Evolutionary conservation across 768 basidiomycete species (phyloP).

Genomic region (Pleurotus tuoliensis): DNA sequence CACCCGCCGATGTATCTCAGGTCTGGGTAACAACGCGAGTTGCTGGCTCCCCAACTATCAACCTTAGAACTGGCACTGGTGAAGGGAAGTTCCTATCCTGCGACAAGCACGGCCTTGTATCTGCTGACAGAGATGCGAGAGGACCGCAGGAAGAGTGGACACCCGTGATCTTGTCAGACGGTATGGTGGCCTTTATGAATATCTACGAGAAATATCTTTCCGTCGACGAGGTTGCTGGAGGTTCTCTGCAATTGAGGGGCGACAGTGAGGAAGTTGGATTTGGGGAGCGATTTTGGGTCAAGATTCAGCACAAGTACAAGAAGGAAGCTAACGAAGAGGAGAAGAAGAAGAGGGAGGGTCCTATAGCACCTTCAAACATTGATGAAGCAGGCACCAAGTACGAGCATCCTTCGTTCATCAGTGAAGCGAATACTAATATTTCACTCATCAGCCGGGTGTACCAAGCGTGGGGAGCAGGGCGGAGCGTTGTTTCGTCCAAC

Average conservation of each 20-base stretch:
- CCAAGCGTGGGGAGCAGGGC: conserved; percentile 85
- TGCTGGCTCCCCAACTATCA: conserved; percentile 80
- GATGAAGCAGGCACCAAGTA: conserved; percentile 78
- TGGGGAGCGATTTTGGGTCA: conserved; percentile 82
- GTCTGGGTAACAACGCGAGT: conserved; percentile 91
- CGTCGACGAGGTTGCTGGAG: conserved; percentile 85
- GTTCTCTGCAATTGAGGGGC: conserved; percentile 69
- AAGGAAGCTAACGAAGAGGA: conserved; percentile 79
- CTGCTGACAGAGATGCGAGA: conserved; percentile 82
- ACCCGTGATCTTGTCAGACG: conserved; percentile 74
- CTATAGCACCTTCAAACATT: conserved; percentile 44
- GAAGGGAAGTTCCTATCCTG: conserved; percentile 90
- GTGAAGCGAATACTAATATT: no score
- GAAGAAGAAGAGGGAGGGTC: conserved; percentile 63
- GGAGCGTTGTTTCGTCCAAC: conserved; percentile 59
- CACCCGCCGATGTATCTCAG: conserved; percentile 78
- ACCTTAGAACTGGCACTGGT: conserved; percentile 81
- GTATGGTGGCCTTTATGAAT: conserved; percentile 86
- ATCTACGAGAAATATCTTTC: conserved; percentile 85
- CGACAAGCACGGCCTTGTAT: conserved; percentile 81
- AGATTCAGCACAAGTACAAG: conserved; percentile 87
- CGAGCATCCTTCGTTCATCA: conserved; percentile 21
- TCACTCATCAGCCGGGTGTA: conserved; percentile 49
- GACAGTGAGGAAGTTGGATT: conserved; percentile 87
- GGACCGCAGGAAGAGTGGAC: conserved; percentile 96